A percentile compares a stretch with the other conserved stretches of the same genome.
These are phyloP conservation scores for Boletus sp. DNA, from an alignment of 768 basidiomycete species.

Conservation along the genomic window DNA sequence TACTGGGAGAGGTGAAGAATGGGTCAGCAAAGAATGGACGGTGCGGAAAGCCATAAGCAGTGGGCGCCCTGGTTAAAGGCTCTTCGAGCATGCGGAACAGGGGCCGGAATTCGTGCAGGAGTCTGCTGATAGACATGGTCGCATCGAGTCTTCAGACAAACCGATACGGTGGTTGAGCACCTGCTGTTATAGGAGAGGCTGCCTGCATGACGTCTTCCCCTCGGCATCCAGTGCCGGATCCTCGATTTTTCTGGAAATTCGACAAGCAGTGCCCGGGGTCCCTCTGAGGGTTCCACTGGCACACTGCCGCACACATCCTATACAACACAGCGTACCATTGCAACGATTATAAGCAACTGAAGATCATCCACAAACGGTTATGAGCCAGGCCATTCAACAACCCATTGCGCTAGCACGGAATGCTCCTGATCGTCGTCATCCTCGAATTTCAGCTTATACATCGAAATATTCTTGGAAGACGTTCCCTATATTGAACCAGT, in stretches of 20 bases:
- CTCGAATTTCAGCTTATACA: conserved; percentile 83
- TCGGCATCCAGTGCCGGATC: conserved; percentile 9
- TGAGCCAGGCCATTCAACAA: conserved; percentile 74
- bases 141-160: background rate
- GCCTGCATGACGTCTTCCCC: conserved; percentile 9
- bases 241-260: conserved; percentile 20
- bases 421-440: conserved; percentile 87
- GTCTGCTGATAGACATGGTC: conserved; percentile 64
- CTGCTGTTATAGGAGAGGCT: conserved; percentile 9
- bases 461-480: conserved; percentile 49
- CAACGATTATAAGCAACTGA: background rate
- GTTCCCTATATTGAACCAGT: conserved; percentile 17
- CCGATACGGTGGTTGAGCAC: background rate
- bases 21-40: conserved; percentile 50
- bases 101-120: conserved; percentile 70
- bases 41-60: conserved; percentile 26
- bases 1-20: conserved; percentile 38
- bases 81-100: conserved; percentile 77
- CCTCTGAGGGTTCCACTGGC: background rate
- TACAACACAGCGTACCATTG: background rate
- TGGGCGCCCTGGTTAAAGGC: conserved; percentile 46
- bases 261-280: conserved; percentile 16
- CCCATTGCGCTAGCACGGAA: conserved; percentile 70
- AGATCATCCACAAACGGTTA: background rate
- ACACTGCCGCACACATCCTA: no score